Base-by-base conservation (phyloP, 352 stramenopile species). In the Aphanomyces stellatus region DNA sequence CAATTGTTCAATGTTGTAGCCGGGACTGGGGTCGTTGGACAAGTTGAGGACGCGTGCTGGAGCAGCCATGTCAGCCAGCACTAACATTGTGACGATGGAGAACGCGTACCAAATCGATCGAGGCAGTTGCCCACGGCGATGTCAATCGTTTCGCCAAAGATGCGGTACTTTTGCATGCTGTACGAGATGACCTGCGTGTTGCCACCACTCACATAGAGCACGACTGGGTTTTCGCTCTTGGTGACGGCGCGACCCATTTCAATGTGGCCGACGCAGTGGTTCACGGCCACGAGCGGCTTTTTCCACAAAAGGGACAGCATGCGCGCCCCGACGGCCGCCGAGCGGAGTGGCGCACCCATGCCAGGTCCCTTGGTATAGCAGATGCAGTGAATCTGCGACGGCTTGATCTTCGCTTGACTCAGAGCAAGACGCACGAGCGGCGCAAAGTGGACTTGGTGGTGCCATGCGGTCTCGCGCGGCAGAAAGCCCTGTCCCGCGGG, bases 111-210 rank as follows among this genome's bases (percentile, higher is more conserved):
- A 73, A 98, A 98, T 33, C 97, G 87, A 82, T 99, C 98, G 42
- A 99, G 81, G 76, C 96, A 99, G 80, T 99, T 99, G 35, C 98
- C 98, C 25, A 99, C 96, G 4, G 98, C 97, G 69, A 99, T 99
- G 81, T 99, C 98, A 74, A 99, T 99, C 11, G 98, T 99, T 81
- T 99, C 98, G 31, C 98, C 98, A 78, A 99, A 99, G 61, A 99
- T 99, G 40, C 96, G 85, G 48, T 69, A 93, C 80, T 85, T 76
- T 68, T 95, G 85, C 85, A 91, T 93, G 51, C 83, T 85, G 74
- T 94, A 93, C 41, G 84, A 81, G 62, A 95, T 93, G 46, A 98
- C 92, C 79, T 99, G 97, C 27, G 98, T 99, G 81, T 99, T 99
- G 17, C 97, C 97, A 17, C 97, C 97, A 71, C 89, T 98, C 7